Base-by-base conservation (phyloP, 1,139 yeast genomes). In the Hyphopichia burtonii region DNA sequence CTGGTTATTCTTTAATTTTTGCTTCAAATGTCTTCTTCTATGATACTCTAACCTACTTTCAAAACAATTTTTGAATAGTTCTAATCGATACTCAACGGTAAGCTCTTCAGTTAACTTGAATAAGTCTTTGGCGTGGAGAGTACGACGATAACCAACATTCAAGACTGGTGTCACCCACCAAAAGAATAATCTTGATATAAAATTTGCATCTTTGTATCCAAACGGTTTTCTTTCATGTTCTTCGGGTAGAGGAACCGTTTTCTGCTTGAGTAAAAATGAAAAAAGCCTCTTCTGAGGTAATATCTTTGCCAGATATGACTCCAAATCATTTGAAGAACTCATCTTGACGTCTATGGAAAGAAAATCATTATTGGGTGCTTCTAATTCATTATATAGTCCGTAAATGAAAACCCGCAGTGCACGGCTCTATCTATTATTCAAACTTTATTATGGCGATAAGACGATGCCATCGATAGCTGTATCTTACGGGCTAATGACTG, bases 91-190 rank as follows among this genome's bases (percentile, higher is more conserved):
- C 22, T 34, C 34, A 16, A 39, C 31, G 30, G 56, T 58, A 45
- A 67, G 47, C 16, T 59, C 57, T 2, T 67, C 66, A 8, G 65
- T 58, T 34, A 73, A 47, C 17, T 44, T 47, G 50, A 56, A 72
- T 45, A 74, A 51, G 51, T 74, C 79, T 18, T 61, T 58, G 2
- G 69, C 65, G 28, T 59, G 59, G 38, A 74, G 51, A 2, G 78
- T 73, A 41, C 80, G 58, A 48, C 64, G 65, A 51, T 74, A 74
- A 1, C 80, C 80, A n/a, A 63, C 60, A 17, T 47, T 49, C 59
- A 74, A 52, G 30, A 74, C 42, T 1, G 78, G 78, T 34, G 48
- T 44, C 38, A 73, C 44, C 74, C 78, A 71, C 67, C 69, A 61
- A 57, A 74, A 72, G 47, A 71, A 69, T 1, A 61, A 23, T 40